Conservation (phyloP, 371 early-diverging fungal species). For the Mucor indicus region DNA sequence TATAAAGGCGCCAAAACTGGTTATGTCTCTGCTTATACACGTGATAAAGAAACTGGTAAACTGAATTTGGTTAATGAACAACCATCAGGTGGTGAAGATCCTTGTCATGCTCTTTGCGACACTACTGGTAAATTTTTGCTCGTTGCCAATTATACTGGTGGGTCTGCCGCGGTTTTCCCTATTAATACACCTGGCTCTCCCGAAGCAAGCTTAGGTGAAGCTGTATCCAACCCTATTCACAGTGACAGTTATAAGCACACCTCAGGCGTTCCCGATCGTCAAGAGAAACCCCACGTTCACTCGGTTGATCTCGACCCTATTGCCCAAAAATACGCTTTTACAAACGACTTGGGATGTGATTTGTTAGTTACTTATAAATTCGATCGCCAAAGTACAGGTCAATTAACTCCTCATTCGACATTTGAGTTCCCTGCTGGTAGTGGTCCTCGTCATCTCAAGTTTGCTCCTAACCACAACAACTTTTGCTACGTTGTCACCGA, state of each 20-base stretch:
- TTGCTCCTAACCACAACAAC: slow-evolving; percentile 26
- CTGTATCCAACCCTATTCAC: slow-evolving; percentile 4
- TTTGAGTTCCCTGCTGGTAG: slow-evolving; percentile 36
- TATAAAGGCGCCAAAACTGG: slow-evolving; percentile 25
- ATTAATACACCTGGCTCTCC: slow-evolving; percentile 8
- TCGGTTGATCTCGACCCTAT: slow-evolving; percentile 34
- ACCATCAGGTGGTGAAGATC: slow-evolving; percentile 29
- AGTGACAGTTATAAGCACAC: slow-evolving; percentile 10
- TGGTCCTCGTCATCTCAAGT: slow-evolving; percentile 44
- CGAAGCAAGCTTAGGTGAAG: slow-evolving; percentile 3
- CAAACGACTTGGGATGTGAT: slow-evolving; percentile 33
- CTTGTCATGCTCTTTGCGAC: slow-evolving; percentile 31
- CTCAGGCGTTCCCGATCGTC: slow-evolving; percentile 31
- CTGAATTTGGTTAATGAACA: slow-evolving; percentile 22
- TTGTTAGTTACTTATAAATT: slow-evolving; percentile 25
- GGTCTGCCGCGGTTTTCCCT: slow-evolving; percentile 24
- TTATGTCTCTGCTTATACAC: slow-evolving; percentile 25
- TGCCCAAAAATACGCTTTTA: slow-evolving; percentile 19
- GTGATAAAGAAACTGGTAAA: slow-evolving; percentile 18
- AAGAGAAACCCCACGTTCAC: slow-evolving; percentile 44
- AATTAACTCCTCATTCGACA: slow-evolving; percentile 4
- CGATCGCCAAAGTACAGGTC: slow-evolving; percentile 8
- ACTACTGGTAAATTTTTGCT: slow-evolving; percentile 16
- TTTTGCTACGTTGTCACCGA: slow-evolving; percentile 38
- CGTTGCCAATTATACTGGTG: slow-evolving; percentile 42